phyloP scores from a whole-genome alignment of 805 yeast species.

The Yarrowia yakushimensis region DNA sequence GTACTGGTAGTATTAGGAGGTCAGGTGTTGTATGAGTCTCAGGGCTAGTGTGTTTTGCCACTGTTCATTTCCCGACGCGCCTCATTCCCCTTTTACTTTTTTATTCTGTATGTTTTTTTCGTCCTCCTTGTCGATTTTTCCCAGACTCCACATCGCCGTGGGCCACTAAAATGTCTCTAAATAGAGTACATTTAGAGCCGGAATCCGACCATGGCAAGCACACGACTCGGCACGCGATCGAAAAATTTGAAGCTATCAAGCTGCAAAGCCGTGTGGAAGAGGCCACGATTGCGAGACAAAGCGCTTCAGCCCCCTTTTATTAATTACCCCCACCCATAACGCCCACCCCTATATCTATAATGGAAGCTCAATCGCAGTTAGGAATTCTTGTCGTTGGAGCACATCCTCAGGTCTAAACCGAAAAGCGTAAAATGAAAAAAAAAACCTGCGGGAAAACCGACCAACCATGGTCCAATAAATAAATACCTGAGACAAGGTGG shows the following conservation, averaged over 20 bases:
- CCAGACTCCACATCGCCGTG: too few relatives aligned
- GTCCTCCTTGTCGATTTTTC: neutral
- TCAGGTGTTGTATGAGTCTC: too few relatives aligned
- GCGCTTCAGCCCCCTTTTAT: too few relatives aligned
- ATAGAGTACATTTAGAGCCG: conserved; percentile 17
- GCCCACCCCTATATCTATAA: too few relatives aligned
- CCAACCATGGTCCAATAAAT: neutral
- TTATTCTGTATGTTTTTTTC: neutral
- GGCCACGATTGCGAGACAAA: neutral
- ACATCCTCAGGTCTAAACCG: conserved; percentile 11
- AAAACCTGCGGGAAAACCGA: neutral
- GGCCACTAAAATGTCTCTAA: conserved; percentile 15
- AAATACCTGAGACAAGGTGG: conserved; percentile 10
- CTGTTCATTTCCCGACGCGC: too few relatives aligned
- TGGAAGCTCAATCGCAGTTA: conserved; percentile 14
- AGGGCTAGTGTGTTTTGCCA: too few relatives aligned
- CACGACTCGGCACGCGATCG: conserved; percentile 25
- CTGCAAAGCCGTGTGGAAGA: neutral
- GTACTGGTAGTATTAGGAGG: too few relatives aligned
- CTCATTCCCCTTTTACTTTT: too few relatives aligned
- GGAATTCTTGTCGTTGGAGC: conserved; percentile 1
- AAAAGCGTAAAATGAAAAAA: neutral
- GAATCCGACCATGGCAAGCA: conserved; percentile 11
- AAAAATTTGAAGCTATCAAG: neutral
- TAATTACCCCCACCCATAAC: too few relatives aligned